These are phyloP conservation scores for Penicillium sp. DNA, from an alignment of 2,329 filamentous ascomycete species.

Conservation along the genomic window DNA sequence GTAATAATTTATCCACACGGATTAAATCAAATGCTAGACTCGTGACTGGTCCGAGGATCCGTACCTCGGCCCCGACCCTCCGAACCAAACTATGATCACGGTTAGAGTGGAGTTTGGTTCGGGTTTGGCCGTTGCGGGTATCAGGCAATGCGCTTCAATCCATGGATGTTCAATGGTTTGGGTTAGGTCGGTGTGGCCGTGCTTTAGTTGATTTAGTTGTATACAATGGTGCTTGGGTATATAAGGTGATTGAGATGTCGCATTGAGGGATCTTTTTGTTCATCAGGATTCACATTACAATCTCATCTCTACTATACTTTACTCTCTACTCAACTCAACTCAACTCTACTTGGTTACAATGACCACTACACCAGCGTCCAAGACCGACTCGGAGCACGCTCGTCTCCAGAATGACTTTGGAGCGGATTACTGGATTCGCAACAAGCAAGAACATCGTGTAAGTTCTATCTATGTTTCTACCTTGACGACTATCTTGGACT, in stretches of 20 bases:
- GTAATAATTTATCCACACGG: not conserved
- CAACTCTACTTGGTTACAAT: slow-evolving; percentile 4
- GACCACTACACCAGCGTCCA: slow-evolving; percentile 7
- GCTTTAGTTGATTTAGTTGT: not conserved
- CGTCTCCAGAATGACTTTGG: slow-evolving; percentile 37
- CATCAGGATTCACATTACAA: not conserved
- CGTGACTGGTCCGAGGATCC: not conserved
- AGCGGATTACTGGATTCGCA: slow-evolving; percentile 38
- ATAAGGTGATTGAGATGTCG: not conserved
- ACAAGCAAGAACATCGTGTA: slow-evolving; percentile 24
- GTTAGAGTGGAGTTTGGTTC: not conserved
- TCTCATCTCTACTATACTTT: not conserved
- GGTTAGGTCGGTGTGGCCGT: not conserved
- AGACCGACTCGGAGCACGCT: slow-evolving; percentile 9
- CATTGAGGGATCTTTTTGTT: not conserved
- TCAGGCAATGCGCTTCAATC: slow-evolving; percentile 5
- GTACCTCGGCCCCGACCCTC: not conserved
- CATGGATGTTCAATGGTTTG: too few relatives aligned
- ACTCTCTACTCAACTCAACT: not conserved
- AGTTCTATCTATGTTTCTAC: not conserved
- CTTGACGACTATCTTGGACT: not conserved
- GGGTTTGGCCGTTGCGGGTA: not conserved
- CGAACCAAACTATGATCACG: not conserved
- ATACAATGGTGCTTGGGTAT: not conserved
- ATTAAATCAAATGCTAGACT: not conserved